Evolutionary conservation across 2,329 filamentous ascomycete species (phyloP), one percentile per base, ranked within the genome.

Genomic region (Trichophyton mentagrophytes): DNA sequence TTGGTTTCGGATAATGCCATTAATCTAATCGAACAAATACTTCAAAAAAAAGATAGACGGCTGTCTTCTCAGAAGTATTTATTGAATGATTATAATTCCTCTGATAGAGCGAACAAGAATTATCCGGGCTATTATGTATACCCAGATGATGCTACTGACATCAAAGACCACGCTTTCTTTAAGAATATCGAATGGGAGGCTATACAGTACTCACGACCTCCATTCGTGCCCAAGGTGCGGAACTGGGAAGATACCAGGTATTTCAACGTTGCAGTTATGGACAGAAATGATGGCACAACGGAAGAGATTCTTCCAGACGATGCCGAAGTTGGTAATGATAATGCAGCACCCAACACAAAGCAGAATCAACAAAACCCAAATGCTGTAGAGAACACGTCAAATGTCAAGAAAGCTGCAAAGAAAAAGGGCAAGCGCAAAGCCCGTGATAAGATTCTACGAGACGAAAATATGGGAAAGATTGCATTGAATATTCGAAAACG

Each of bases 131-230:
- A 84, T 36, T 86, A 87, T 60, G 91, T 97, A 3, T 92, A 90
- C 67, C 79, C 88, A 0, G 82, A 93, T 63, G 91, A 95, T 68
- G 91, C 89, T 1, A 84, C 88, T 65, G 90, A 96, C 60, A 95
- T 97, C 77, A 96, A 95, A 71, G 75, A 80, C 2, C 93, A 97
- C 73, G 82, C 84, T 9, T 97, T 92, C 81, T 97, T 97, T 76
- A 80, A 80, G 61, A 83, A 84, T 57, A 83, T 95, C 15, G 81
- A 83, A 0, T 97, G 90, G 93, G 83, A 87, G 13, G 82, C 81
- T 0, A 73, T 96, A 15, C 87, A 93, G 68, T 74, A 81, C 38
- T 80, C 83, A 60, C 77, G 77, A 7, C 91, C 92, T 0, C 91
- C 91, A 0, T 92, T 95, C 67, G 77, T 95, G 0, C 92, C 92